phyloP scores from a whole-genome alignment of 78 protist genomes.

The Dictyostelium purpureum region DNA sequence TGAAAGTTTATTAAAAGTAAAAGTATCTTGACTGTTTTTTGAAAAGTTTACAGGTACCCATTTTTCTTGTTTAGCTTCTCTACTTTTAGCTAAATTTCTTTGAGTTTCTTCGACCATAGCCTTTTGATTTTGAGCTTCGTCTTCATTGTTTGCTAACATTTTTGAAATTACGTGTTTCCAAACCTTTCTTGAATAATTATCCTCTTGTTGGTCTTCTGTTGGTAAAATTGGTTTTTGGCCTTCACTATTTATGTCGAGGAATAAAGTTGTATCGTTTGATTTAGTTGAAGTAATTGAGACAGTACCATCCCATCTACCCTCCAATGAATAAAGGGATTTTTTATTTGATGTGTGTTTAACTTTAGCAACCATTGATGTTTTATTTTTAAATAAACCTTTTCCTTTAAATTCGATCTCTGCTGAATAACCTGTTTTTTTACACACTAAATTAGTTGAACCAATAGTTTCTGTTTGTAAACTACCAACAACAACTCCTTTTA shows the following conservation, averaged over 20 bases:
- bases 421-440: slow-evolving; percentile 34
- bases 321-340: slow-evolving; percentile 40
- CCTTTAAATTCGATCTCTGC: slow-evolving; percentile 75
- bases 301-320: slow-evolving; percentile 53
- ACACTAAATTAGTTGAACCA: slow-evolving; percentile 28
- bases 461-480: slow-evolving; percentile 20
- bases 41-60: slow-evolving; percentile 32
- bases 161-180: slow-evolving; percentile 54
- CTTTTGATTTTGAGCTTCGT: slow-evolving; percentile 66
- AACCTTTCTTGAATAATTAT: slow-evolving; percentile 44
- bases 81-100: slow-evolving; percentile 29
- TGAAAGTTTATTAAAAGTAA: background rate
- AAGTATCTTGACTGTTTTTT: background rate
- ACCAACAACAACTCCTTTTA: slow-evolving; percentile 67
- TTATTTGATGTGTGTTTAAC: slow-evolving; percentile 52
- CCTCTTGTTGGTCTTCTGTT: background rate
- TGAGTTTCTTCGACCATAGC: slow-evolving; percentile 46
- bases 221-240: background rate
- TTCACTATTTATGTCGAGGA: slow-evolving; percentile 15
- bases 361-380: slow-evolving; percentile 16
- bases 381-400: slow-evolving; percentile 41
- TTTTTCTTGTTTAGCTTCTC: slow-evolving; percentile 46
- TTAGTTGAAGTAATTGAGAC: slow-evolving; percentile 16
- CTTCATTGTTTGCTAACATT: slow-evolving; percentile 7
- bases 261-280: slow-evolving; percentile 11